Conservation (phyloP, 2,329 filamentous ascomycete genomes). For the Hypoxylon sp. region DNA sequence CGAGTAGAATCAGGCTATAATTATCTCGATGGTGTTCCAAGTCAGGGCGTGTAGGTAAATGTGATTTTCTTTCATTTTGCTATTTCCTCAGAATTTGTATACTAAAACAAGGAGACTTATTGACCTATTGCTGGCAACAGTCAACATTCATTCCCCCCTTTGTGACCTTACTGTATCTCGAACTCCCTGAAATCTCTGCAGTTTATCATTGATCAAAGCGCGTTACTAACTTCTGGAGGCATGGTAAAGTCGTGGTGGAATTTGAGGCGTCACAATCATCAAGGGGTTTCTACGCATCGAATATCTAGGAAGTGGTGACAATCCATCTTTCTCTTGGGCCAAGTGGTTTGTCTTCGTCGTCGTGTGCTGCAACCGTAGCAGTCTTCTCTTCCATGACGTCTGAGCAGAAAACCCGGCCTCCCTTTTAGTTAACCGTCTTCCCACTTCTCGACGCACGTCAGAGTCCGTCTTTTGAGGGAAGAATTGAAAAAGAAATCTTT, state of each 20-base stretch:
- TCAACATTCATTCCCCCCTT: slow-evolving; percentile 3
- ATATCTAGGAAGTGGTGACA: slow-evolving; percentile 43
- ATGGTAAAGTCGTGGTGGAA: slow-evolving; percentile 5
- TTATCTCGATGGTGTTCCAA: not conserved
- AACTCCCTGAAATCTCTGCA: not conserved
- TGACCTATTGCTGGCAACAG: not conserved
- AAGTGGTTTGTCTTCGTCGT: slow-evolving; percentile 48
- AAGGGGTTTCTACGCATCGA: slow-evolving; percentile 33
- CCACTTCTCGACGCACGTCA: slow-evolving; percentile 40
- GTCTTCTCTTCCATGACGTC: slow-evolving; percentile 46
- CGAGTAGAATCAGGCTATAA: too few relatives aligned
- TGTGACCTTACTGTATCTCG: slow-evolving; percentile 4
- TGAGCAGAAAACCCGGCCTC: slow-evolving; percentile 49
- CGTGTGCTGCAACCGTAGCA: slow-evolving; percentile 47
- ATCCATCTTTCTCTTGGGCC: slow-evolving; percentile 49
- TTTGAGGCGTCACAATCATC: slow-evolving; percentile 25
- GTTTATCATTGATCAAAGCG: not conserved
- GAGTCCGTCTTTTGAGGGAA: slow-evolving; percentile 49
- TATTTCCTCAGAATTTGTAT: not conserved
- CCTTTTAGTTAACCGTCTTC: slow-evolving; percentile 49
- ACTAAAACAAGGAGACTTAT: not conserved
- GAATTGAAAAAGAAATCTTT: slow-evolving; percentile 55
- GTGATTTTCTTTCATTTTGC: not conserved
- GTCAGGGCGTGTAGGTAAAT: not conserved
- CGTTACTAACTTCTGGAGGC: not conserved